A percentile compares a stretch with the other conserved stretches of the same genome.
phyloP scores from a whole-genome alignment of 306 rosid species.

The Luffa aegyptiaca region DNA sequence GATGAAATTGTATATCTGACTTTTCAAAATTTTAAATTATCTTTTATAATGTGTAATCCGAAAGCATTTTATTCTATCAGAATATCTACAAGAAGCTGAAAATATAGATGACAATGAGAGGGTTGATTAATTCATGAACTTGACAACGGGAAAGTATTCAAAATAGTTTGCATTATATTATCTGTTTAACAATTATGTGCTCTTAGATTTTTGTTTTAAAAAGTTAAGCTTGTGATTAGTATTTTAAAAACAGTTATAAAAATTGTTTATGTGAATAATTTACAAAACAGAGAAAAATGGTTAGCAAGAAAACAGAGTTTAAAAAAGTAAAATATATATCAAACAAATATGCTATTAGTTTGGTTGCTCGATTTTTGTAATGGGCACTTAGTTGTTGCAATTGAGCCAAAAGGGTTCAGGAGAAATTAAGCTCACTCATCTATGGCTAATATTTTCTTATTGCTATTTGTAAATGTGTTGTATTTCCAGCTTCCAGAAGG shows the following conservation, averaged over 20 bases:
- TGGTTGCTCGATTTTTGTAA: background rate
- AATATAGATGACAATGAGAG: background rate
- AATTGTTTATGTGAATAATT: background rate
- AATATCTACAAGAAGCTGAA: background rate
- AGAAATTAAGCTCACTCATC: background rate
- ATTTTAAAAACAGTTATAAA: background rate
- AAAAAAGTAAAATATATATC: background rate
- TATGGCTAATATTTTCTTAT: background rate
- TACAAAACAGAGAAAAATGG: background rate
- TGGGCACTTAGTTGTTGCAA: background rate
- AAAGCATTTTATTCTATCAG: background rate
- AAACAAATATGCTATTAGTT: background rate
- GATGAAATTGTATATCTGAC: background rate
- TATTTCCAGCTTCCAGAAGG: slow-evolving; percentile 55
- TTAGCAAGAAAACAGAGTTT: background rate
- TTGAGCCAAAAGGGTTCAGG: background rate
- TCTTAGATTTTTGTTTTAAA: background rate
- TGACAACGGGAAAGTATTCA: background rate
- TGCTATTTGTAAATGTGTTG: background rate
- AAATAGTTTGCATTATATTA: background rate
- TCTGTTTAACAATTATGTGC: background rate
- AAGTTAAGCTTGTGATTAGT: background rate
- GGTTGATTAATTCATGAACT: background rate
- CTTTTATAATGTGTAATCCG: background rate
- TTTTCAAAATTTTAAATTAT: background rate